Base-by-base conservation (phyloP, 2,329 filamentous ascomycete genomes). In the Colletotrichum tropicicola region DNA sequence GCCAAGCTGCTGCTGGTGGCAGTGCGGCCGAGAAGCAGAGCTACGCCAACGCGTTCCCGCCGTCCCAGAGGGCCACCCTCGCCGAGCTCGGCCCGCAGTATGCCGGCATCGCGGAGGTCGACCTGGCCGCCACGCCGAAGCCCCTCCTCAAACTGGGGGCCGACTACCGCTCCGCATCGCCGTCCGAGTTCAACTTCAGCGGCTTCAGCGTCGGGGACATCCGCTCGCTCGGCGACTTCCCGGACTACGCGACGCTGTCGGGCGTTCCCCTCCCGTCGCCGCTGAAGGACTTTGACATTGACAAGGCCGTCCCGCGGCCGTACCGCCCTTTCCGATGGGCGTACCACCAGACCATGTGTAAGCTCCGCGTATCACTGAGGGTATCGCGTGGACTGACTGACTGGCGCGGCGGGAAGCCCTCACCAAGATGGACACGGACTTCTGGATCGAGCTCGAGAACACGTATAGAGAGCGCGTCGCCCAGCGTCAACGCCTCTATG, bases 291-390 rank as follows among this genome's bases (percentile, higher is more conserved):
- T 96, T 96, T 73, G 81, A 92, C 67, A 88, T 94, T 58, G 78
- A 84, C 13, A 91, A 82, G 67, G 92, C 93, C 1, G 71, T 84
- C 9, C 87, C 93, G 2, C 83, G 93, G 61, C 93, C 93, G 0
- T 97, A 94, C 73, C 84, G 93, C 41, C 93, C 93, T 0, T 91
- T 97, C 44, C 79, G 93, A 71, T 97, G 93, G 93, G 81, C 85
- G 0, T 97, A 97, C 73, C 92, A 96, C 73, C 93, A 97, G 73
- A 97, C 93, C 0, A 97, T 97, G 93, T 92, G 92, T 95, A 85
- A 70, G 90, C 83, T 5, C 15, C 7, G 13, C 3, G 1, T 7
- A n/a, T 4, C 21, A n/a, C n/a, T n/a, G n/a, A n/a, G n/a, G n/a
- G n/a, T n/a, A n/a, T n/a, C n/a, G n/a, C n/a, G n/a, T n/a, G n/a